phyloP scores from a whole-genome alignment of 2,329 filamentous ascomycete species.

The Neoarthrinium moseri region DNA sequence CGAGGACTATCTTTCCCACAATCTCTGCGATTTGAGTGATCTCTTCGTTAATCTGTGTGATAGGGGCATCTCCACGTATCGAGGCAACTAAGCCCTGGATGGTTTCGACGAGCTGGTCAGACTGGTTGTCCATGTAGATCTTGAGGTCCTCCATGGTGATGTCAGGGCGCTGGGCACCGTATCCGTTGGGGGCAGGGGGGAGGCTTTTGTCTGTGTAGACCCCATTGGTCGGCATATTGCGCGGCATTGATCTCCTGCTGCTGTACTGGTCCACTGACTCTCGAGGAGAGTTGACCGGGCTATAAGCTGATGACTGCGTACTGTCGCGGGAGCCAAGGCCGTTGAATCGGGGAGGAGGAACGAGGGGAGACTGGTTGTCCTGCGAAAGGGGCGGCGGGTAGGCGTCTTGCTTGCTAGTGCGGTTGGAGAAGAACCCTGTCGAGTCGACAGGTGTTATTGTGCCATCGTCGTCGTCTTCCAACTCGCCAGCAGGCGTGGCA shows the following conservation, averaged over 20 bases:
- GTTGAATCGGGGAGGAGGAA: slow-evolving; percentile 56
- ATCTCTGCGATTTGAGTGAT: slow-evolving; percentile 69
- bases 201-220: slow-evolving; percentile 31
- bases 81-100: slow-evolving; percentile 79
- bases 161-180: slow-evolving; percentile 35
- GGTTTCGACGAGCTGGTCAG: slow-evolving; percentile 72
- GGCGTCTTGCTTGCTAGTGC: slow-evolving; percentile 37
- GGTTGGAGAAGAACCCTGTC: slow-evolving; percentile 66
- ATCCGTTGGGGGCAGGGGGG: slow-evolving; percentile 36
- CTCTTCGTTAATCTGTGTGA: slow-evolving; percentile 66
- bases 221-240: slow-evolving; percentile 29
- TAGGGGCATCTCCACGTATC: slow-evolving; percentile 63
- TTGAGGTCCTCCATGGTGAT: slow-evolving; percentile 49
- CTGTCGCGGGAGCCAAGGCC: slow-evolving; percentile 60
- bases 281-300: slow-evolving; percentile 67
- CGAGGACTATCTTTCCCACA: slow-evolving; percentile 67
- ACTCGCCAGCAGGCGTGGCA: slow-evolving; percentile 68
- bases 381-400: slow-evolving; percentile 26
- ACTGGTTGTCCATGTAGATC: slow-evolving; percentile 82
- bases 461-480: slow-evolving; percentile 76
- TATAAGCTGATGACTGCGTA: slow-evolving; percentile 72
- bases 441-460: slow-evolving; percentile 65
- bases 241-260: slow-evolving; percentile 7
- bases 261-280: slow-evolving; percentile 49
- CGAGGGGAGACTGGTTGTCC: slow-evolving; percentile 39